These are phyloP conservation scores for Penicillium psychrofluorescens DNA, from an alignment of 495 filamentous ascomycete genomes.

Conservation along the genomic window DNA sequence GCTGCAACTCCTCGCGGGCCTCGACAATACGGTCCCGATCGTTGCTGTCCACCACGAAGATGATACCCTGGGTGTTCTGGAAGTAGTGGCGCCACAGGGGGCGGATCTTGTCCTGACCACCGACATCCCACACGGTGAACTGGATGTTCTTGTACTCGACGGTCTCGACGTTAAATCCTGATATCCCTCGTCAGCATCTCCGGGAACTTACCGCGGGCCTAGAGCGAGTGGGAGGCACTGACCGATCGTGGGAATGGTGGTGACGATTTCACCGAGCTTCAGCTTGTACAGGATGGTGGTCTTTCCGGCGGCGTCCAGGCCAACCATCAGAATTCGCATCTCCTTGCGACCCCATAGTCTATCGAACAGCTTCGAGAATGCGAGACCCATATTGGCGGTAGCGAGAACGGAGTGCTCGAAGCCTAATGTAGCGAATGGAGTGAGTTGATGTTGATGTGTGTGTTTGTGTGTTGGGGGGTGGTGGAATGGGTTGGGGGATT, in stretches of 20 bases:
- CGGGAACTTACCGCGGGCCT: neutral
- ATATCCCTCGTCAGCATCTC: neutral
- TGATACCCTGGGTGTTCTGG: conserved; percentile 99
- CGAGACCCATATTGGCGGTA: conserved; percentile 82
- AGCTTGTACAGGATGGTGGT: conserved; percentile 99
- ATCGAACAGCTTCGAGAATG: conserved; percentile 88
- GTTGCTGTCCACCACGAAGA: conserved; percentile 99
- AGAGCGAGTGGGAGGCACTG: conserved; percentile 37
- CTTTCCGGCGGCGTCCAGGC: conserved; percentile 98
- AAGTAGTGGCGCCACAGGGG: conserved; percentile 99
- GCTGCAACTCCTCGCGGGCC: conserved; percentile 97
- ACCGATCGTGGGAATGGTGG: conserved; percentile 99
- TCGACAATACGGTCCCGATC: conserved; percentile 99
- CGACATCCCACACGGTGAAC: conserved; percentile 99
- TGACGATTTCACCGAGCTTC: conserved; percentile 99
- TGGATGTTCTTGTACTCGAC: conserved; percentile 99
- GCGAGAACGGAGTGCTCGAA: conserved; percentile 9
- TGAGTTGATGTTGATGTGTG: no score
- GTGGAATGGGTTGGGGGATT: conserved; percentile 8
- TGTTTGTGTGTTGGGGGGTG: no score
- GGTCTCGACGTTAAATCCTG: conserved; percentile 99
- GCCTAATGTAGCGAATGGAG: no score
- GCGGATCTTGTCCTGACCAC: conserved; percentile 99
- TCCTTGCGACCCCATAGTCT: conserved; percentile 98
- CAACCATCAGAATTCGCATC: conserved; percentile 99